Conservation (phyloP, 345 rosid species). For the Populus alba region DNA sequence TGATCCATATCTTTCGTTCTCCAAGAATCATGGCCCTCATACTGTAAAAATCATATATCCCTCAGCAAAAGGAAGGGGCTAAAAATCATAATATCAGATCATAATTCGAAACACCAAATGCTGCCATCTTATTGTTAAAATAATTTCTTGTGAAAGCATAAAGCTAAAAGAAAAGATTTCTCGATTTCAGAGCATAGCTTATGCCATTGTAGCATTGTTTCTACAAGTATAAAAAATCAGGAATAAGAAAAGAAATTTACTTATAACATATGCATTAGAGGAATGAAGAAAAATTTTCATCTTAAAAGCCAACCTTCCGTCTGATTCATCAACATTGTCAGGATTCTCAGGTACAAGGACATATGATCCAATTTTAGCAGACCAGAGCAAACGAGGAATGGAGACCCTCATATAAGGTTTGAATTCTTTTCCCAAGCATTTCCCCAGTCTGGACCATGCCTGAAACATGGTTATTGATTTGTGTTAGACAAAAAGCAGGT, state of each 20-base stretch:
- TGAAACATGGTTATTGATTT: not conserved
- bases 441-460: slow-evolving; percentile 18
- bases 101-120: not conserved
- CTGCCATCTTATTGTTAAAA: not conserved
- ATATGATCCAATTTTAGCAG: not conserved
- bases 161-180: not conserved
- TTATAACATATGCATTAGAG: not conserved
- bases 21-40: not conserved
- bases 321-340: not conserved
- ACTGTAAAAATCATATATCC: not conserved
- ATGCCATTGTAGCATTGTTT: not conserved
- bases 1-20: not conserved
- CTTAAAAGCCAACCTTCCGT: slow-evolving; percentile 6
- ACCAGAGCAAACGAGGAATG: slow-evolving; percentile 9
- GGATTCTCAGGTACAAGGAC: not conserved
- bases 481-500: not conserved
- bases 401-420: slow-evolving; percentile 8
- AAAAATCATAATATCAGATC: not conserved
- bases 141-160: not conserved
- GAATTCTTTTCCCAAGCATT: slow-evolving; percentile 21
- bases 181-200: not conserved
- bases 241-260: not conserved
- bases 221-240: not conserved
- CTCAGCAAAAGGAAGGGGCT: not conserved
- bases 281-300: not conserved